A percentile compares a stretch with the other conserved stretches of the same genome.
phyloP scores from a whole-genome alignment of 2,329 filamentous ascomycete species.

The Hortaea werneckii region DNA sequence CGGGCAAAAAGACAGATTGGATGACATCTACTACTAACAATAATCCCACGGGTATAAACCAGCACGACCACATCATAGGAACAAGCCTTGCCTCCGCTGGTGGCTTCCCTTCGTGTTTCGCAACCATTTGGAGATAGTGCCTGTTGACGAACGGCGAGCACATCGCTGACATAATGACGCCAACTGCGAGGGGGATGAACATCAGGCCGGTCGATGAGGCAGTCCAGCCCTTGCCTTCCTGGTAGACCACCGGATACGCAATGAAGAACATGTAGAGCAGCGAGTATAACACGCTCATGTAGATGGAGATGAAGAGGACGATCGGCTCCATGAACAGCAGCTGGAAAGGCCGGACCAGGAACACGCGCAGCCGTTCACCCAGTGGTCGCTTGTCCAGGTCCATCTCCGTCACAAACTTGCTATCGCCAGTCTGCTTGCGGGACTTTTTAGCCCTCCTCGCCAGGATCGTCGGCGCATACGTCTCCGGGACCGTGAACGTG shows the following conservation, averaged over 20 bases:
- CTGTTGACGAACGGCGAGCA: slow-evolving; percentile 60
- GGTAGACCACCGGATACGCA: slow-evolving; percentile 56
- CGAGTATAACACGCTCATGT: slow-evolving; percentile 51
- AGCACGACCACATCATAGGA: slow-evolving; percentile 29
- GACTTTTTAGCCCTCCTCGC: slow-evolving; percentile 58
- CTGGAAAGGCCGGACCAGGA: slow-evolving; percentile 74
- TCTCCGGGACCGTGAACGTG: slow-evolving; percentile 83
- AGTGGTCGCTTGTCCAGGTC: slow-evolving; percentile 67
- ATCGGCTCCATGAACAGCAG: slow-evolving; percentile 77
- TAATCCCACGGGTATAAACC: slow-evolving; percentile 54
- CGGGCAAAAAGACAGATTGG: slow-evolving; percentile 42
- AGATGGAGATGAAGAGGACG: slow-evolving; percentile 71
- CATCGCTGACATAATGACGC: slow-evolving; percentile 17
- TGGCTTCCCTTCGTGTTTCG: slow-evolving; percentile 58
- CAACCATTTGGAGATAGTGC: slow-evolving; percentile 59
- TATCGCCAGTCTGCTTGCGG: slow-evolving; percentile 56
- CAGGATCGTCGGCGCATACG: slow-evolving; percentile 73
- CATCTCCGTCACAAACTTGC: slow-evolving; percentile 64
- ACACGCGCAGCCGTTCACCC: slow-evolving; percentile 57
- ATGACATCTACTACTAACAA: slow-evolving; percentile 28
- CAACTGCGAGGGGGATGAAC: slow-evolving; percentile 22
- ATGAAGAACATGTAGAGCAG: slow-evolving; percentile 70
- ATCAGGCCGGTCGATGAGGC: slow-evolving; percentile 71
- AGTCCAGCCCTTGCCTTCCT: slow-evolving; percentile 68
- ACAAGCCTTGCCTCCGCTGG: slow-evolving; percentile 31